Base-by-base conservation (phyloP, 179 eudicot genomes). In the Spinacia oleracea region DNA sequence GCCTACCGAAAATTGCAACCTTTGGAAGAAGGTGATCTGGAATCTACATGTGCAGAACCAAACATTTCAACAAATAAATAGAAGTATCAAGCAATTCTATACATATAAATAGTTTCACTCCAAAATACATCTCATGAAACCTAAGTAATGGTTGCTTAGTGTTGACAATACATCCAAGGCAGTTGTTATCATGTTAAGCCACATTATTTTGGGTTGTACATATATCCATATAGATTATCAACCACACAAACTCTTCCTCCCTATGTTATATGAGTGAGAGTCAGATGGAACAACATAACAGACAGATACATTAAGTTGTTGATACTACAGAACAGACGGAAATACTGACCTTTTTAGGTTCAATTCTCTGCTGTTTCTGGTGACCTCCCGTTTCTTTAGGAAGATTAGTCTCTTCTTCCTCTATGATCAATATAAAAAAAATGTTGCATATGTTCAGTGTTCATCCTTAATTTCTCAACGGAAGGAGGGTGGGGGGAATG, bases 1-100 rank as follows among this genome's bases (percentile, higher is more conserved):
- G 99, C 89, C 98, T 89, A 79, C 99, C 99, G 80, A 96, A 92
- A 77, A 96, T 96, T 74, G 94, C 86, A 79, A 96, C 96, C 80
- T 74, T 91, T 9, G 95, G 96, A 81, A 96, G 98, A 84, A 91
- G 92, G 84, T 83, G 84, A 78, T 96, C 99, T 40, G 99, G 98
- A n/a, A 93, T 80, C 97, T 96, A 91, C 88, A 83, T 0, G 34
- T 29, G 59, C 50, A 53, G 69, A 46, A 64, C 43, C 38, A 73
- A 55, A 83, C 35, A 53, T 15, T 51, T 74, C 62, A 76, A 68
- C 64, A 60, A 23, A 31, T 59, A n/a, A 38, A 56, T 27, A 45
- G n/a, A n/a, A n/a, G n/a, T 43, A 70, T 23, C 68, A 50, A 42
- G 43, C 64, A 35, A 58, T 21, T 29, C 69, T 34, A 64, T 71